phyloP scores from a whole-genome alignment of 164 flowering plant species.

The Umbilicus rupestris region DNA sequence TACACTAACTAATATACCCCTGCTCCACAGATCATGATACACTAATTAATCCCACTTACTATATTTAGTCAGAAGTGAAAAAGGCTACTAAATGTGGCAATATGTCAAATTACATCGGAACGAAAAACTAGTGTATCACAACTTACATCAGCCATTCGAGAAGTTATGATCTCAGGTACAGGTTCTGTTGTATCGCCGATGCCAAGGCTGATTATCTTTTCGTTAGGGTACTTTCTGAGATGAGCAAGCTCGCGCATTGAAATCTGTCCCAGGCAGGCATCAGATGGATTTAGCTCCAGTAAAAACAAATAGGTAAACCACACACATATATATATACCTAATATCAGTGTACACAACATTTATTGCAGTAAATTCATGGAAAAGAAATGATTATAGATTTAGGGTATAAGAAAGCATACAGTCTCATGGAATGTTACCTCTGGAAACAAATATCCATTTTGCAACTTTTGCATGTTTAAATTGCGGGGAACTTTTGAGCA shows the following conservation, averaged over 20 bases:
- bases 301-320: neutral
- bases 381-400: neutral
- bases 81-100: neutral
- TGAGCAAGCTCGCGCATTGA: constrained; percentile 17
- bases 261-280: constrained; percentile 14
- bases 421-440: constrained; percentile 16
- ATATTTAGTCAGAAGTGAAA: neutral
- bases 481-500: constrained; percentile 22
- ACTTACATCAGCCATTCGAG: constrained; percentile 22
- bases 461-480: constrained; percentile 23
- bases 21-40: no score
- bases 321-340: neutral
- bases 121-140: no score
- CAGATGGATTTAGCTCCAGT: constrained; percentile 1
- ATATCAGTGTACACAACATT: neutral
- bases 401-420: no score
- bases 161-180: constrained; percentile 17
- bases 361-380: neutral
- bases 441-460: constrained; percentile 22
- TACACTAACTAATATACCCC: no score
- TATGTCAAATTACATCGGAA: neutral
- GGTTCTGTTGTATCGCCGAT: constrained; percentile 31
- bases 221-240: constrained; percentile 20
- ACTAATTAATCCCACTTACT: no score
- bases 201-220: constrained; percentile 24